Conservation (phyloP, 768 basidiomycete species). For the Mycena indigotica region DNA sequence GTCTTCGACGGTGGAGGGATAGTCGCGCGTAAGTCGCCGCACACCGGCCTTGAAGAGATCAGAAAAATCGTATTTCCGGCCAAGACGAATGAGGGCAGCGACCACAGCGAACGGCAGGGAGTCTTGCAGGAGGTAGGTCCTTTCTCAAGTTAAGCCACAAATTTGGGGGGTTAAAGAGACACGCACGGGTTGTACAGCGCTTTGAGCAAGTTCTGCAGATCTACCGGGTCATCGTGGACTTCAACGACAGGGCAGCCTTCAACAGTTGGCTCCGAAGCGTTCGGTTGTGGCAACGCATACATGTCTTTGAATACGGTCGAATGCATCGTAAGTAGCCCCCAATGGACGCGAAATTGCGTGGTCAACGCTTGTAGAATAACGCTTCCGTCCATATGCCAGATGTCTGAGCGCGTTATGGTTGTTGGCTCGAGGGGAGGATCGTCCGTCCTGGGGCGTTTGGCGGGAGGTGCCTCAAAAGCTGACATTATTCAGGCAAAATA, state of each 20-base stretch:
- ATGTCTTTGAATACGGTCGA: constrained; percentile 30
- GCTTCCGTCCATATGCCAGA: constrained; percentile 15
- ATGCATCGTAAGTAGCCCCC: constrained; percentile 8
- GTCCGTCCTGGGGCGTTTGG: constrained; percentile 9
- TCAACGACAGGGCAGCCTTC: too few species aligned
- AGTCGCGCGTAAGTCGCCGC: neutral
- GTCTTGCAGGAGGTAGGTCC: neutral
- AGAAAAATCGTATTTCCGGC: constrained; percentile 11
- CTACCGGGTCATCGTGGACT: neutral
- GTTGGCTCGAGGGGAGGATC: neutral
- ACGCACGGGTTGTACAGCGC: constrained; percentile 9
- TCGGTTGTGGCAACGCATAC: constrained; percentile 15
- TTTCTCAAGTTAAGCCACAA: too few species aligned
- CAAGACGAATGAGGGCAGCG: constrained; percentile 5
- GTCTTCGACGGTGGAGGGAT: constrained; percentile 1
- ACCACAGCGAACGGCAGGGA: neutral
- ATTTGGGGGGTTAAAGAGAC: too few species aligned
- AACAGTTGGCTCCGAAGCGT: neutral
- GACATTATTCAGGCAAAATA: too few species aligned
- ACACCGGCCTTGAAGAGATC: neutral
- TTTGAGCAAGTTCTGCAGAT: neutral
- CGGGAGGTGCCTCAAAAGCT: too few species aligned
- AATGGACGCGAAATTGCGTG: constrained; percentile 18
- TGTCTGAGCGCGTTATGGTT: constrained; percentile 9
- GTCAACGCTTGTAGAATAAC: constrained; percentile 8